phyloP scores from a whole-genome alignment of 352 stramenopile species.

The Phytophthora megakarya region DNA sequence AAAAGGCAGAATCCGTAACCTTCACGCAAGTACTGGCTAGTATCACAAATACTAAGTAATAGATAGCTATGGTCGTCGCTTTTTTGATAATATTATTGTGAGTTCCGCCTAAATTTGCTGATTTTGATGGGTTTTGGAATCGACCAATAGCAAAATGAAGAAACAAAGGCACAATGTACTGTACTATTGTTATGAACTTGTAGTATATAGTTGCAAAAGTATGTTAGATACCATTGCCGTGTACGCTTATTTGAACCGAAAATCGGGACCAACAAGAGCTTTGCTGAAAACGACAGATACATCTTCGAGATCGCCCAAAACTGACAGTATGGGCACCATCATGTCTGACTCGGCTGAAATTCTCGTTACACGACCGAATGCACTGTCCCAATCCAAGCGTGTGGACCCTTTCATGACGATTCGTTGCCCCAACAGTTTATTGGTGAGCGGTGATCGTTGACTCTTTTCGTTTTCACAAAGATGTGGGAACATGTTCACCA shows the following conservation, averaged over 20 bases:
- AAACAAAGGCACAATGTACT: no score
- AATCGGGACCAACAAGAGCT: not conserved
- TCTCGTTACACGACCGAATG: not conserved
- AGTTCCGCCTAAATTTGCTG: no score
- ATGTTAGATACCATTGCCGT: no score
- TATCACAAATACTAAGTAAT: no score
- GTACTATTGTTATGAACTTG: no score
- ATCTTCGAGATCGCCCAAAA: not conserved
- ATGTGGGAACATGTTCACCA: conserved; percentile 5
- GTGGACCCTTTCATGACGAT: not conserved
- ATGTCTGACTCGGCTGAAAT: conserved; percentile 1
- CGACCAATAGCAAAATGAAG: no score
- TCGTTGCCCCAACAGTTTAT: not conserved
- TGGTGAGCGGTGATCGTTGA: not conserved
- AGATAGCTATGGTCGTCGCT: no score
- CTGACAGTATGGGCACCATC: not conserved
- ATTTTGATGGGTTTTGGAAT: no score
- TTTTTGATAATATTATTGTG: no score
- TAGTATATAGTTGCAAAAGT: no score
- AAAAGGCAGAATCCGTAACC: no score
- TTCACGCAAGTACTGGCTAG: no score
- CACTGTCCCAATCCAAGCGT: conserved; percentile 3
- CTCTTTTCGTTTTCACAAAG: not conserved
- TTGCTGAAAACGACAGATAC: not conserved
- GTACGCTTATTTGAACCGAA: not conserved